These are phyloP conservation scores for Penicillium hordei DNA, from an alignment of 2,329 filamentous ascomycete species.

Conservation along the genomic window DNA sequence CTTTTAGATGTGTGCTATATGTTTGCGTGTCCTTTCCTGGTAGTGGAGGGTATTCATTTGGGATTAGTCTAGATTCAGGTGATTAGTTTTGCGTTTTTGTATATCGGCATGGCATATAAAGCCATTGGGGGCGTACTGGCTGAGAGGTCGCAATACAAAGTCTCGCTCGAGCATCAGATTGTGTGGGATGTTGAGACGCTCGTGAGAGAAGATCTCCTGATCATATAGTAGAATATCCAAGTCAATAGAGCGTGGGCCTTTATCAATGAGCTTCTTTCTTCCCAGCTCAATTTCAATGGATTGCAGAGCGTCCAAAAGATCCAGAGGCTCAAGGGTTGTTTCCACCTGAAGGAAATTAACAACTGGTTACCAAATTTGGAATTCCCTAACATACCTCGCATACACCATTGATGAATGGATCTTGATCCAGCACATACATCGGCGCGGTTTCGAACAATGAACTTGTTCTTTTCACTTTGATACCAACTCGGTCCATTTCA, in stretches of 20 bases:
- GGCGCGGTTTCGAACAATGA: conserved; percentile 91
- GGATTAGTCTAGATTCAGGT: conserved; percentile 39
- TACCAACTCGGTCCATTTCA: conserved; percentile 70
- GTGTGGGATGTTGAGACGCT: conserved; percentile 82
- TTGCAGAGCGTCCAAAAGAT: conserved; percentile 77
- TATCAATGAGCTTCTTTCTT: conserved; percentile 80
- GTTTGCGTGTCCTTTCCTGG: conserved; percentile 27
- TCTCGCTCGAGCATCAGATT: conserved; percentile 82
- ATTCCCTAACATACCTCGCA: conserved; percentile 68
- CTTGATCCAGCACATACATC: conserved; percentile 94
- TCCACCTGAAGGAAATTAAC: conserved; percentile 60
- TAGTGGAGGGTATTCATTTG: conserved; percentile 38
- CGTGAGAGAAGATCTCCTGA: conserved; percentile 62
- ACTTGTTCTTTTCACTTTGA: conserved; percentile 77
- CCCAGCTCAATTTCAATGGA: conserved; percentile 78
- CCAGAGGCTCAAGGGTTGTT: conserved; percentile 71
- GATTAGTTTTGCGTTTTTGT: background rate
- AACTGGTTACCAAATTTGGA: background rate
- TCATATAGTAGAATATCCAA: conserved; percentile 88
- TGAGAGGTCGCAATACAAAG: conserved; percentile 86
- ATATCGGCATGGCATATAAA: background rate
- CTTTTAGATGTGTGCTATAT: conserved; percentile 37
- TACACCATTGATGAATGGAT: conserved; percentile 84
- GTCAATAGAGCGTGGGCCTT: conserved; percentile 92
- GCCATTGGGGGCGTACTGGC: conserved; percentile 42